Evolutionary conservation across 257 asterid genomes (phyloP), one percentile per base, ranked within the genome.

Genomic region (Buddleja alternifolia): DNA sequence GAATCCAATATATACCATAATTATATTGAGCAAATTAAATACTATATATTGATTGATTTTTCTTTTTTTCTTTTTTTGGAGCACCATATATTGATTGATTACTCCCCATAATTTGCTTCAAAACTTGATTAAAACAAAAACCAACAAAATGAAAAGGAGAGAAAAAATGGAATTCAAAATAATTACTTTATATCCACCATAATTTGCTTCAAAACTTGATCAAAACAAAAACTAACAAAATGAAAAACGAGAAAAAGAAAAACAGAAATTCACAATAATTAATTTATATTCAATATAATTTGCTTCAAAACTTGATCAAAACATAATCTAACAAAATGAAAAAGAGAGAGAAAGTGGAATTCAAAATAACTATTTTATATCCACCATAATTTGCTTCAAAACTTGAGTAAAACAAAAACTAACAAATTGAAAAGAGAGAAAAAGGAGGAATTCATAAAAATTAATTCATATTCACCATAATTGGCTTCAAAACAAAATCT

Each of bases 1-100:
- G 47, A 73, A 73, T 73, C 64, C 78, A 69, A 57, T 17, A 10
- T 58, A 63, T 48, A 67, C 63, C 66, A n/a, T n/a, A n/a, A n/a
- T n/a, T n/a, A n/a, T n/a, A n/a, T n/a, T n/a, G n/a, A n/a, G n/a
- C n/a, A n/a, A n/a, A n/a, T n/a, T n/a, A n/a, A n/a, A n/a, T n/a
- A n/a, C n/a, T n/a, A n/a, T n/a, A n/a, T n/a, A n/a, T n/a, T n/a
- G n/a, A n/a, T n/a, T n/a, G n/a, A n/a, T n/a, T n/a, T n/a, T n/a
- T n/a, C n/a, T n/a, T n/a, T n/a, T n/a, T n/a, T n/a, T n/a, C n/a
- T n/a, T n/a, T n/a, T n/a, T n/a, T n/a, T n/a, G n/a, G n/a, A n/a
- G n/a, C n/a, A n/a, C n/a, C 59, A 29, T 8, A 44, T 29, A 75
- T 50, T 25, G 58, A 60, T 63, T 7, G 32, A 63, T n/a, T 56